Base-by-base conservation (phyloP, 2,329 filamentous ascomycete species). In the Celoporthe dispersa region DNA sequence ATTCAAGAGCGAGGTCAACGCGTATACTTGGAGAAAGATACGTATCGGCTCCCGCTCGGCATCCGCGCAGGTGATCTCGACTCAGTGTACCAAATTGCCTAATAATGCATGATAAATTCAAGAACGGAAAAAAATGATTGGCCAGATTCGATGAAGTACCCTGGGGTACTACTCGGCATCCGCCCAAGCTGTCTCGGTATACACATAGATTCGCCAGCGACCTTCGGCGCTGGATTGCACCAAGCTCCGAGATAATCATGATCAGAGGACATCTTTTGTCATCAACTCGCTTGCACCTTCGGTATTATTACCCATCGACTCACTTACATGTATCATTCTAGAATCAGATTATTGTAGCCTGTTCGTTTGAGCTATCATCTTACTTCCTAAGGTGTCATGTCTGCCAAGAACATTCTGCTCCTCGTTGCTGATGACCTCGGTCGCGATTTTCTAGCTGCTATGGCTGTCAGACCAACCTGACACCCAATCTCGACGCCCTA, bases 401-500 rank as follows among this genome's bases (percentile, higher is more conserved):
- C 63, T 19, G n/a, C 22, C 41, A 65, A 55, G 48, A 65, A 65
- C 63, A 41, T 65, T 28, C 41, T 65, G 11, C 63, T 65, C 1
- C 41, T 65, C 33, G 35, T 65, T 28, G 63, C 63, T n/a, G 63
- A 65, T 19, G 63, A 65, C 48, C 63, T 65, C n/a, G 63, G 63
- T 12, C 41, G 41, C 22, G 28, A 53, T 0, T 41, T 53, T 12
- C 63, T 65, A 41, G 44, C 14, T 65, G 63, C 48, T 65, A 55
- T 28, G 63, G 63, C 33, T 12, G n/a, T 22, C 22, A 41, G 64
- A 88, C 22, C 7, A 66, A 75, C 53, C 51, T 76, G 33, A 84
- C 82, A 2, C 81, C 82, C 3, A 76, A 82, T 64, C 71, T 84
- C 19, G 81, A 84, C 71, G 53, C 57, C 0, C 78, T 84, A 14